Base-by-base conservation (phyloP, 768 basidiomycete genomes). In the Daedaleopsis nitida region DNA sequence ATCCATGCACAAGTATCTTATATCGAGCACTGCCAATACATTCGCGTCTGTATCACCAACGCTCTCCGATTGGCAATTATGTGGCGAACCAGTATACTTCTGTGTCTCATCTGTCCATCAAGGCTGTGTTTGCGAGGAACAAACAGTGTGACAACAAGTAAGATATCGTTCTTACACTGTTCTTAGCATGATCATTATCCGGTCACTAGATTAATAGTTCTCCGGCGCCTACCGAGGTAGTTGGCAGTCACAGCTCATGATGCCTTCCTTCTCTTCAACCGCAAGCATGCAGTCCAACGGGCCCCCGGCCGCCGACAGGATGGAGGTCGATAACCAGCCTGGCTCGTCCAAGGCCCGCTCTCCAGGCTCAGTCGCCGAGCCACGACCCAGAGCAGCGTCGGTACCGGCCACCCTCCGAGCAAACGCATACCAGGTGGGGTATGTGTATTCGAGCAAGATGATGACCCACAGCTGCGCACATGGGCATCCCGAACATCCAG, bases 361-460 rank as follows among this genome's bases (percentile, higher is more conserved):
- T 34, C 21, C 17, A 11, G 24, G 24, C 37, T 52, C 32, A 11
- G 32, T 27, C n/a, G 23, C 44, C 54, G 34, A 47, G 35, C 27
- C 27, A 32, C 27, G 27, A 16, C 35, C 50, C 2, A 58, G 62
- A 5, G 62, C 62, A 4, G 23, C 55, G 27, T 64, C 62, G 12
- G 23, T 59, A 5, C 62, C 62, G 12, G 54, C 54, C 37, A 64
- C 62, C 10, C 54, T 59, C 5, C 49, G 44, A 19, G 58, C 55
- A 49, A 39, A 23, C 50, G 42, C 54, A 10, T 59, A 56, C n/a
- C 52, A 63, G n/a, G 91, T 94, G 52, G 95, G 94, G 51, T 94
- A 90, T 76, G 87, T 96, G 58, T 98, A 93, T 70, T 90, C 92
- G 24, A 68, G 80, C 0, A 84, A 89, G 65, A 98, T 98, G 96